Evolutionary conservation across 2,329 filamentous ascomycete genomes (phyloP), one percentile per base, ranked within the genome.

Genomic region (Botrytis fragariae): DNA sequence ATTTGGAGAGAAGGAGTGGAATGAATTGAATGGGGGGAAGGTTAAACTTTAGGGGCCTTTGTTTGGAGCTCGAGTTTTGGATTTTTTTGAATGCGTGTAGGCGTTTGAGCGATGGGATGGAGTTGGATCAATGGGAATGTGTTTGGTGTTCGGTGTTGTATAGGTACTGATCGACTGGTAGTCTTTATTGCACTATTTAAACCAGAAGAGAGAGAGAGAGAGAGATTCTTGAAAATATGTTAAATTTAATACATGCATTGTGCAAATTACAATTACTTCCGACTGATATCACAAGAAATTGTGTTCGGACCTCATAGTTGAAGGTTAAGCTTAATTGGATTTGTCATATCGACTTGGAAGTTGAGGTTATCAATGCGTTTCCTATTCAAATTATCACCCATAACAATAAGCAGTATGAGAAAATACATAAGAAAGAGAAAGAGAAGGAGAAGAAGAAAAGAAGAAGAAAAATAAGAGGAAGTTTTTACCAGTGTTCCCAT

Each of bases 1-100:
- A 12, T 97, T 97, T 82, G 83, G 83, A 1, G 82, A 86, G 75
- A 83, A 82, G 72, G 91, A 97, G 62, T 97, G 93, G 93, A 84
- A 87, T 54, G 85, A 84, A 72, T 80, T 97, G 76, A 87, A 87
- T 54, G 88, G 83, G 1, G 93, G 93, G 0, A 86, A 86, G 74
- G 91, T 93, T 32, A 95, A 74, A 69, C 71, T 80, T 51, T 80
- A 74, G 73, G n/a, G 16, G n/a, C 1, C 2, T 32, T 29, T 48
- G 9, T 9, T 16, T 37, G 3, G 29, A 9, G 10, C 51, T n/a
- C 18, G 35, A 32, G 7, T 39, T 61, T 25, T 3, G 35, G 7
- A 14, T 16, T 7, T n/a, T 7, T n/a, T n/a, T 25, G 25, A n/a
- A n/a, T 42, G 10, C 4, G 25, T 7, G 2, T 5, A 16, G 60